phyloP scores from a whole-genome alignment of 805 yeast species.

The Wickerhamiella bombiphila region DNA sequence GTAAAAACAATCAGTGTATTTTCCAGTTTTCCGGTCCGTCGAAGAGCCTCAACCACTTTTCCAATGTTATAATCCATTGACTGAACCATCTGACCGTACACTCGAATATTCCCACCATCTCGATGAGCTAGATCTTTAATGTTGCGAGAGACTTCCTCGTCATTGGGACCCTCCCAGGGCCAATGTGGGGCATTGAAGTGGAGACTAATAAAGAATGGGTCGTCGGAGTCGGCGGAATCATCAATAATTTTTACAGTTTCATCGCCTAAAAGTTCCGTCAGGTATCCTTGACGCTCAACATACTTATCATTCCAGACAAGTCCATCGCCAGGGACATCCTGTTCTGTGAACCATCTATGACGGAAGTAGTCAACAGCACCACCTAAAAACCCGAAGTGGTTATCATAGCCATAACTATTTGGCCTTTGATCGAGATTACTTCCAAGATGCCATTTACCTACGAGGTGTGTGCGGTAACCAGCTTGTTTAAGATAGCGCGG shows the following conservation, averaged over 20 bases:
- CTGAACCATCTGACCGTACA: conserved; percentile 54
- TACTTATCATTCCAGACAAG: conserved; percentile 15
- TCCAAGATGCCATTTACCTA: conserved; percentile 54
- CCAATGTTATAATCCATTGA: conserved; percentile 39
- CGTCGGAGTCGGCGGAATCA: conserved; percentile 29
- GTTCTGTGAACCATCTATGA: conserved; percentile 10
- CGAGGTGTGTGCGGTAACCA: conserved; percentile 36
- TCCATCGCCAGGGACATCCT: conserved; percentile 8
- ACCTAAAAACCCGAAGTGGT: conserved; percentile 16
- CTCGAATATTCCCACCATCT: conserved; percentile 37
- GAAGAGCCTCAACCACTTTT: conserved; percentile 30
- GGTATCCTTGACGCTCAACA: conserved; percentile 16
- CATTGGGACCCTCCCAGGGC: conserved; percentile 46
- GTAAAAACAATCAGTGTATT: conserved; percentile 44
- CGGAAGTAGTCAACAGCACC: conserved; percentile 17
- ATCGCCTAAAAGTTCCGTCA: conserved; percentile 17
- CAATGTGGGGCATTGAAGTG: conserved; percentile 56
- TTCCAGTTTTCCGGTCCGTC: conserved; percentile 32
- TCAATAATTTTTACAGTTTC: conserved; percentile 27
- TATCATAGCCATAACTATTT: conserved; percentile 15
- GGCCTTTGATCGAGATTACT: conserved; percentile 25
- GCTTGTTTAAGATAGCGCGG: conserved; percentile 36
- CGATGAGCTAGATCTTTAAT: conserved; percentile 33
- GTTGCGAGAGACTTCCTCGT: conserved; percentile 30
- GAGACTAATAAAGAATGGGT: conserved; percentile 40